A percentile compares a stretch with the other conserved stretches of the same genome.
Evolutionary conservation across 2,329 filamentous ascomycete species (phyloP).

Genomic region (Cyclaneusma minus): DNA sequence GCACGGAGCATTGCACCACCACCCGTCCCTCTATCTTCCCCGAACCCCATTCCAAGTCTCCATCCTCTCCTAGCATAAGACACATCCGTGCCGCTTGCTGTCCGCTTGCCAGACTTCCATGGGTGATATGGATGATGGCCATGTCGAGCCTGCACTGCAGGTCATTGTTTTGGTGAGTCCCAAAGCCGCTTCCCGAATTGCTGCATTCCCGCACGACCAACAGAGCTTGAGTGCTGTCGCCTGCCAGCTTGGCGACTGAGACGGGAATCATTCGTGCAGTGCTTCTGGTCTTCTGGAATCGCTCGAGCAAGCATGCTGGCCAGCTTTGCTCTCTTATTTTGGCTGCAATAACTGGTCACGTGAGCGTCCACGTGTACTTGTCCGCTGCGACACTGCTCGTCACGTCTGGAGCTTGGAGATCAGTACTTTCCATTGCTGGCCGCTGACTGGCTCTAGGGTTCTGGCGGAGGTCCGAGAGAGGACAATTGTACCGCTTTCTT

Average conservation of each 20-base stretch:
- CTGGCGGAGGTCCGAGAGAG: constrained; percentile 80
- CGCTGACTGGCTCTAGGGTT: constrained; percentile 64
- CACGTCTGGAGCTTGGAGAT: too few species aligned
- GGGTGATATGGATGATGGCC: constrained; percentile 3
- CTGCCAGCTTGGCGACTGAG: neutral
- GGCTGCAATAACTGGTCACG: neutral
- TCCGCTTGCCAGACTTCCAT: too few species aligned
- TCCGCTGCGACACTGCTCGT: too few species aligned
- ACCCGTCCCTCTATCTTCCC: too few species aligned
- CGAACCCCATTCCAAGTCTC: too few species aligned
- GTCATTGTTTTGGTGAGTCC: constrained; percentile 58
- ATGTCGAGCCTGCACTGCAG: constrained; percentile 39
- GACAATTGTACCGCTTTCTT: constrained; percentile 81
- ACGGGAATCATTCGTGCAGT: neutral
- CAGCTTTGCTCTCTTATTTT: constrained; percentile 1
- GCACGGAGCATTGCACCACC: too few species aligned
- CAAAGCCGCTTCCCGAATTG: constrained; percentile 5
- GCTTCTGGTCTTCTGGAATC: neutral
- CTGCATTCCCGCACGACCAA: constrained; percentile 6
- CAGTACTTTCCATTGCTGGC: too few species aligned
- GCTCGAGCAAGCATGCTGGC: neutral
- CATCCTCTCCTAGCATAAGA: too few species aligned
- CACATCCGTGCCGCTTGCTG: too few species aligned
- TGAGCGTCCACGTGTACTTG: constrained; percentile 2
- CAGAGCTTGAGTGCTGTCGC: too few species aligned